Base-by-base conservation (phyloP, 805 yeast genomes). In the Monosporozyma unispora region DNA sequence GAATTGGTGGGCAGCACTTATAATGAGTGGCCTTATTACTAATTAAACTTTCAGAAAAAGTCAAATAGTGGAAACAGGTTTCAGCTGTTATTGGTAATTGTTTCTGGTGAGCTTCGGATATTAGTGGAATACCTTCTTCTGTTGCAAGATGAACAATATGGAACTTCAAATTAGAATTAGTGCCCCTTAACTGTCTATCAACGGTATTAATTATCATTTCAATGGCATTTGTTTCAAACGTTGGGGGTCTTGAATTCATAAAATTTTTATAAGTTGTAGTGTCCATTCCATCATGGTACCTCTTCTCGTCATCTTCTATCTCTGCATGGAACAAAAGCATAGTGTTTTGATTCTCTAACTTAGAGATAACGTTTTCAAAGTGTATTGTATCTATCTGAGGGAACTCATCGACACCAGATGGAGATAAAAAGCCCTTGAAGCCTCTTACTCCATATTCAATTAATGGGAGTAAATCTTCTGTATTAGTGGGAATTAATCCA, bases 1-100 rank as follows among this genome's bases (percentile, higher is more conserved):
- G 73, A 56, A 90, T 90, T 2, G 98, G 98, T 1, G 98, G 98
- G 65, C 96, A 91, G 63, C 96, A 91, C 68, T 90, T 90, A 75
- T 77, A 87, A 60, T 83, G 87, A 4, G 96, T 90, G 12, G 83
- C 80, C 47, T 87, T 79, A 57, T 81, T 77, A 18, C 88, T 82
- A 48, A 90, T 87, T 22, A 74, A 72, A 61, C 90, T 96, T 3
- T 96, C 86, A 3, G 76, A 73, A 42, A 90, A 72, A 2, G 91
- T 77, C 48, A 90, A 72, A 66, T 90, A 90, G 64, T 90, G 98
- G 78, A 89, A 90, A 66, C 98, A 90, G 0, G 98, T 91, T 65
- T 90, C 98, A 1, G 89, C 96, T 0, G 93, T 72, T 47, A 90
- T 73, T 29, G 86, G 87, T 44, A 84, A 67, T 0, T 75, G 74